Evolutionary conservation across 2,329 filamentous ascomycete species (phyloP).

Genomic region (Ophiosphaerella korrae): DNA sequence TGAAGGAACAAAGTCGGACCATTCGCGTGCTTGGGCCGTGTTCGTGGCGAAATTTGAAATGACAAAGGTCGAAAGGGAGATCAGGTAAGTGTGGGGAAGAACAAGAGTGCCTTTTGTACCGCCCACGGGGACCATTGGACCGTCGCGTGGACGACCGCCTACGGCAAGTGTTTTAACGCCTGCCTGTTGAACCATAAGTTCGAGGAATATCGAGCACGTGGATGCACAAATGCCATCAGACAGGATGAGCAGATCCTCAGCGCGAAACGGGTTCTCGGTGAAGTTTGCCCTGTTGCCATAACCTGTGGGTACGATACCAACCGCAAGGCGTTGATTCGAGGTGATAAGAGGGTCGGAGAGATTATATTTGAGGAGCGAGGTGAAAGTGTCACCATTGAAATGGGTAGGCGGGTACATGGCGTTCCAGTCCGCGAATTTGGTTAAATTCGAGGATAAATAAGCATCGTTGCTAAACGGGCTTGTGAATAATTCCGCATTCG

Average conservation of each 20-base stretch:
- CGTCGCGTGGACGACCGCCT: constrained; percentile 48
- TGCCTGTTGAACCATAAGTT: constrained; percentile 53
- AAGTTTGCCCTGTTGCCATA: constrained; percentile 32
- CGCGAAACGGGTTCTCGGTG: constrained; percentile 43
- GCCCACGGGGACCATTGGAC: constrained; percentile 52
- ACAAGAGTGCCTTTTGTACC: constrained; percentile 53
- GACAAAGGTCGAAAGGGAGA: constrained; percentile 22
- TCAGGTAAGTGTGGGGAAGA: constrained; percentile 31
- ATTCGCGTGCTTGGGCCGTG: constrained; percentile 16
- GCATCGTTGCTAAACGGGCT: constrained; percentile 44
- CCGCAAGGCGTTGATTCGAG: constrained; percentile 32
- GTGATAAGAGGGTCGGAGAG: constrained; percentile 42
- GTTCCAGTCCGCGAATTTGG: constrained; percentile 41
- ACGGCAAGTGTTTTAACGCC: constrained; percentile 50
- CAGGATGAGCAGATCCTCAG: constrained; percentile 48
- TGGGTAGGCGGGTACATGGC: constrained; percentile 44
- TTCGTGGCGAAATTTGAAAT: constrained; percentile 22
- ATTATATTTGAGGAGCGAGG: constrained; percentile 47
- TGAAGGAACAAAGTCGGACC: constrained; percentile 29
- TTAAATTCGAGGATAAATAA: constrained; percentile 29
- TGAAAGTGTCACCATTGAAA: constrained; percentile 46
- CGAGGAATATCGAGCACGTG: constrained; percentile 54
- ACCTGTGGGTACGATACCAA: constrained; percentile 39
- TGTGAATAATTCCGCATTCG: constrained; percentile 33
- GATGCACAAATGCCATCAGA: constrained; percentile 53